phyloP scores from a whole-genome alignment of 768 basidiomycete species.

The Kwoniella newhampshirensis region DNA sequence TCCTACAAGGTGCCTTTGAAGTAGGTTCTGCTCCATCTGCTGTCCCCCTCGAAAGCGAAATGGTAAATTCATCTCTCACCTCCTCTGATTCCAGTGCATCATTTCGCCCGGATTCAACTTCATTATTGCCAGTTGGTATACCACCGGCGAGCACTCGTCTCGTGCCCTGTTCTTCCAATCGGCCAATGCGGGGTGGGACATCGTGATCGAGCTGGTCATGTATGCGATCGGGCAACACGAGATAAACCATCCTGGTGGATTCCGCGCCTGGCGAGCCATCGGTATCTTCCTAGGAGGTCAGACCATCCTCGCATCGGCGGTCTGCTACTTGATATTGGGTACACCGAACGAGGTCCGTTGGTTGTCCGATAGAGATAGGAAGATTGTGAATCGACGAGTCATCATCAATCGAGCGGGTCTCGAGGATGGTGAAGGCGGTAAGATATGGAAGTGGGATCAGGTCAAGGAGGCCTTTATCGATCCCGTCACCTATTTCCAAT shows the following conservation, averaged over 20 bases:
- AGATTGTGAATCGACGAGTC: conserved; percentile 31
- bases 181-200: conserved; percentile 32
- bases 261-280: conserved; percentile 21
- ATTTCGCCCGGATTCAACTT: conserved; percentile 33
- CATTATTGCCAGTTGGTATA: conserved; percentile 37
- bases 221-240: conserved; percentile 29
- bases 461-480: conserved; percentile 33
- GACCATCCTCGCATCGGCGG: neutral
- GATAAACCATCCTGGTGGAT: conserved; percentile 14
- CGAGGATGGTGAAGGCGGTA: conserved; percentile 2
- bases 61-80: too few relatives aligned
- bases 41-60: too few relatives aligned
- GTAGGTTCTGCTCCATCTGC: too few relatives aligned
- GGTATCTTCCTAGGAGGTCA: conserved; percentile 5
- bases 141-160: conserved; percentile 24
- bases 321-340: conserved; percentile 16
- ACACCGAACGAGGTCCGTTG: conserved; percentile 19
- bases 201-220: conserved; percentile 27
- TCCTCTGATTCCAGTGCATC: too few relatives aligned
- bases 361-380: conserved; percentile 13
- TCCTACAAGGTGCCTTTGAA: conserved; percentile 34
- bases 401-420: conserved; percentile 39
- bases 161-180: conserved; percentile 32
- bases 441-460: conserved; percentile 29
- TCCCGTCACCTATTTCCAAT: conserved; percentile 26